These are phyloP conservation scores for Linderniella brevidens DNA, from an alignment of 257 asterid species.

Conservation along the genomic window DNA sequence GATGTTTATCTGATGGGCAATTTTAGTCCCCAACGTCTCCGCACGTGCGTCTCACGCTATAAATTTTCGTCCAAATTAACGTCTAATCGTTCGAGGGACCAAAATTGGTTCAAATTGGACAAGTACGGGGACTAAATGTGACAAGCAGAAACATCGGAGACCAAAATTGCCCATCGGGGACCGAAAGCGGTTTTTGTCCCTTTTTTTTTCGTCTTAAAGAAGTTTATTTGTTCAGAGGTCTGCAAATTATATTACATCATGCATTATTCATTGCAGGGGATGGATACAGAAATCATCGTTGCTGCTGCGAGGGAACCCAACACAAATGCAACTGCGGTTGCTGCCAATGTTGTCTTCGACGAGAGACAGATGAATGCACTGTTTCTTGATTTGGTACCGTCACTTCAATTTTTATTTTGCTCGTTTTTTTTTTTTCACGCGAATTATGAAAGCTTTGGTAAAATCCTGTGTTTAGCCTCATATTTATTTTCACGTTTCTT, in stretches of 20 bases:
- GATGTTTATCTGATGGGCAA: no score
- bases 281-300: conserved; percentile 85
- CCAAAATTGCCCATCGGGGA: no score
- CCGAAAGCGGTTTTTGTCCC: no score
- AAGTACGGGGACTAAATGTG: no score
- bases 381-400: conserved; percentile 76
- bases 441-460: no score
- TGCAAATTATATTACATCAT: no score
- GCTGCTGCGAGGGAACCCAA: conserved; percentile 63
- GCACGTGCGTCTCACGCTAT: no score
- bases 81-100: no score
- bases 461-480: background rate
- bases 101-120: no score
- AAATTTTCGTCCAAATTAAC: no score
- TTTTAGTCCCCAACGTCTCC: no score
- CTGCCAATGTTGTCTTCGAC: conserved; percentile 68
- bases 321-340: conserved; percentile 65
- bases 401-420: background rate
- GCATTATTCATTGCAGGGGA: conserved; percentile 22
- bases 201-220: background rate
- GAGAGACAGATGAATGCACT: conserved; percentile 94
- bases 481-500: conserved; percentile 6
- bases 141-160: no score
- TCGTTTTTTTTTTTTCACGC: background rate
- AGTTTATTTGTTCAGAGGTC: background rate